These are phyloP conservation scores for Metarhizium guizhouense DNA, from an alignment of 2,329 filamentous ascomycete genomes.

Conservation along the genomic window DNA sequence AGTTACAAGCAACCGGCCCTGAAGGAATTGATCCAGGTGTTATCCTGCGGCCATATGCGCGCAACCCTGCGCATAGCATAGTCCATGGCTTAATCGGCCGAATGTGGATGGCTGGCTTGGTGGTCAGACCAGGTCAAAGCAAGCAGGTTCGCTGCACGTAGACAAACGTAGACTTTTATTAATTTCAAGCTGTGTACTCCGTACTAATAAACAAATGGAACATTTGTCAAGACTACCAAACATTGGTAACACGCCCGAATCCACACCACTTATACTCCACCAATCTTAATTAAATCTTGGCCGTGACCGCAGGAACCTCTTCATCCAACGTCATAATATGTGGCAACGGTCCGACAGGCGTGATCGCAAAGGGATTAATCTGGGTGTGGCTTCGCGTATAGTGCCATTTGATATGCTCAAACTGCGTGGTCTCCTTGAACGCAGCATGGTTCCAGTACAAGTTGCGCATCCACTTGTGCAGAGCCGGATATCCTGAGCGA, in stretches of 20 bases:
- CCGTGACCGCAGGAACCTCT: constrained; percentile 56
- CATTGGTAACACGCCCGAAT: not conserved
- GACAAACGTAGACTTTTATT: no score
- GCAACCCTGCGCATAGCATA: no score
- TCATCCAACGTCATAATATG: constrained; percentile 70
- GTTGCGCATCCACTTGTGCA: constrained; percentile 74
- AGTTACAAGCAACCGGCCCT: no score
- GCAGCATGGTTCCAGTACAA: constrained; percentile 78
- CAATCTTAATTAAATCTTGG: not conserved
- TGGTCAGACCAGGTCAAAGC: no score
- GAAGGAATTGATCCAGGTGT: no score
- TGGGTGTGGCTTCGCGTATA: constrained; percentile 53
- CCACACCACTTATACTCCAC: not conserved
- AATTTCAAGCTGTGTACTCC: no score
- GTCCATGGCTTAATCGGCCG: no score
- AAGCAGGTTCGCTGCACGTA: no score
- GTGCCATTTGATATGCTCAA: constrained; percentile 87
- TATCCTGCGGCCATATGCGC: no score
- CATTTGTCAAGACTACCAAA: no score
- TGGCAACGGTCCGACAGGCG: constrained; percentile 75
- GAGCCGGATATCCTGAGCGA: constrained; percentile 68
- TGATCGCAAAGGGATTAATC: constrained; percentile 65
- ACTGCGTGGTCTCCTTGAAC: constrained; percentile 77
- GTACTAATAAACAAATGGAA: no score
- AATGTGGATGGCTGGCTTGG: no score